Percentiles rank a stretch among this genome's conserved stretches.
Conservation (phyloP, 352 stramenopile genomes). For the Globisporangium lucens region DNA sequence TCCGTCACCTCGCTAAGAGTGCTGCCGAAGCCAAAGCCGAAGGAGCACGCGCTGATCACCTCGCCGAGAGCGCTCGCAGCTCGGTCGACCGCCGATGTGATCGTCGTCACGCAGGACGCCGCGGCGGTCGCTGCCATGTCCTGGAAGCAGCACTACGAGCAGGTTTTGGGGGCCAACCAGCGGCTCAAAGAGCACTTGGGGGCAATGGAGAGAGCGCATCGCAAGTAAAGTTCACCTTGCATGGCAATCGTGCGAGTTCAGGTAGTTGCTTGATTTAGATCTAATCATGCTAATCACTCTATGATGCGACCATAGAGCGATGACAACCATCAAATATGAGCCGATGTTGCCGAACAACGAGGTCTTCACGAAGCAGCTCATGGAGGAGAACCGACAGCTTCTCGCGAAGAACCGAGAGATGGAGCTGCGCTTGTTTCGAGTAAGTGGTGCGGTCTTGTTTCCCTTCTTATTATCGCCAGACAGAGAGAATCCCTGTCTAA, state of each 20-base stretch:
- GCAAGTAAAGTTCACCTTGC: constrained; percentile 22
- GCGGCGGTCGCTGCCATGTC: constrained; percentile 17
- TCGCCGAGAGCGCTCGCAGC: constrained; percentile 1
- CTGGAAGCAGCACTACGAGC: constrained; percentile 47
- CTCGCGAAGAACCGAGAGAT: constrained; percentile 30
- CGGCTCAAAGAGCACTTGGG: constrained; percentile 31
- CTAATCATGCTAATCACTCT: background rate
- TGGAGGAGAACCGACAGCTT: constrained; percentile 60
- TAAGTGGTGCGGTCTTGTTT: constrained; percentile 10
- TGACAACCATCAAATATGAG: constrained; percentile 57
- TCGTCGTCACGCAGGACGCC: constrained; percentile 36
- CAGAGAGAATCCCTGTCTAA: too few species aligned
- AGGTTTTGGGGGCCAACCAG: constrained; percentile 29
- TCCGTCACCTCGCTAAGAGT: background rate
- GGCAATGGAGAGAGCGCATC: constrained; percentile 32
- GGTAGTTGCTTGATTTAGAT: background rate
- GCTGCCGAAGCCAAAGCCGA: background rate
- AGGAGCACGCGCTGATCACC: constrained; percentile 10
- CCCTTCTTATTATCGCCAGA: too few species aligned
- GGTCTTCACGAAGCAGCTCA: constrained; percentile 55
- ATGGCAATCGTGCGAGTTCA: constrained; percentile 7
- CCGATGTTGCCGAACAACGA: constrained; percentile 57
- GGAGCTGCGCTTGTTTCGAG: constrained; percentile 41
- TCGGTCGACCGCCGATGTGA: constrained; percentile 20
- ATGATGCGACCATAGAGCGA: constrained; percentile 18